Conservation (phyloP, 495 filamentous ascomycete genomes). For the Recurvomyces mirabilis region DNA sequence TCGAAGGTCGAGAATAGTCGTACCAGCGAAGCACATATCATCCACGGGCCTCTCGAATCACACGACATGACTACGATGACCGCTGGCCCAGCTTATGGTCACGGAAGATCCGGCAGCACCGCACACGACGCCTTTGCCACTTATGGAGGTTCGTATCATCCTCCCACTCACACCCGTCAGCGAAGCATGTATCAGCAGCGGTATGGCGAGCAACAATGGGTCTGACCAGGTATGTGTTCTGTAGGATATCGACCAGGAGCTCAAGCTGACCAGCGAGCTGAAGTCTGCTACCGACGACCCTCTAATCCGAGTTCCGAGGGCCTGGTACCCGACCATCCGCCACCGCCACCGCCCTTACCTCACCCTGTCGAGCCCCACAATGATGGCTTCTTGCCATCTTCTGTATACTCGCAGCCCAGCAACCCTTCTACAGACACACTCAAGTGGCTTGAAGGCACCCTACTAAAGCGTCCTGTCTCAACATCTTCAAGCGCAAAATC, state of each 20-base stretch:
- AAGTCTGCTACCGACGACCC: not conserved
- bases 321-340: conserved; percentile 1
- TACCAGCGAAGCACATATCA: conserved; percentile 5
- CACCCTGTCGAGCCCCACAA: too few relatives aligned
- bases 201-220: conserved; percentile 9
- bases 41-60: conserved; percentile 8
- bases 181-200: conserved; percentile 19
- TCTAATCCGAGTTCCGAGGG: not conserved
- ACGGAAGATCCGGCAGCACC: conserved; percentile 8
- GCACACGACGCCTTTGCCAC: conserved; percentile 16
- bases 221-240: conserved; percentile 17
- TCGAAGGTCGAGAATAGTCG: conserved; percentile 18
- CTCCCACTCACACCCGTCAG: conserved; percentile 15
- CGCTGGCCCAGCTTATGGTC: not conserved
- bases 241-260: not conserved
- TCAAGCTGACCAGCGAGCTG: conserved; percentile 7
- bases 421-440: conserved; percentile 1
- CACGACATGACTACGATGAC: not conserved
- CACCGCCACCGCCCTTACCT: too few relatives aligned
- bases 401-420: conserved; percentile 1
- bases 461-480: conserved; percentile 1
- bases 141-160: conserved; percentile 16
- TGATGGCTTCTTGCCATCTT: too few relatives aligned
- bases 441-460: conserved; percentile 9
- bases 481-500: conserved; percentile 1